phyloP scores from a whole-genome alignment of 306 rosid species.

The Geum urbanum region DNA sequence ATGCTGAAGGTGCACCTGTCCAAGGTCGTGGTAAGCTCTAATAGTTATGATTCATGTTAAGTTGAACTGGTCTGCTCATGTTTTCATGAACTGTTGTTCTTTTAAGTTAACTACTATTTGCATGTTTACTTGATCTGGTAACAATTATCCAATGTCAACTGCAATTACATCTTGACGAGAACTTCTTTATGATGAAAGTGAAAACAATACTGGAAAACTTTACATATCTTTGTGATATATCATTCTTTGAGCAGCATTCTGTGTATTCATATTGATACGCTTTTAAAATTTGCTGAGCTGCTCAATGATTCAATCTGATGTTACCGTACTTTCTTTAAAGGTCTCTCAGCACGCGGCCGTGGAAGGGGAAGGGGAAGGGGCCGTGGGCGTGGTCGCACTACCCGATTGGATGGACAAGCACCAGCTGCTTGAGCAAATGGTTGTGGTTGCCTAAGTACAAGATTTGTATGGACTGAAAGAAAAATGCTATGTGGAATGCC shows the following conservation, averaged over 20 bases:
- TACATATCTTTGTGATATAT: too few relatives aligned
- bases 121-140: too few relatives aligned
- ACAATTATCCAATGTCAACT: not conserved
- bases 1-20: slow-evolving; percentile 60
- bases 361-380: slow-evolving; percentile 69
- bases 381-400: slow-evolving; percentile 42
- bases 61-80: not conserved
- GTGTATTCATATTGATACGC: not conserved
- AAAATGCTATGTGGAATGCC: slow-evolving; percentile 36
- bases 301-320: not conserved
- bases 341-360: slow-evolving; percentile 58
- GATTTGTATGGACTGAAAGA: slow-evolving; percentile 37
- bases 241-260: not conserved
- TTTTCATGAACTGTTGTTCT: not conserved
- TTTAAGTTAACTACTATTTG: not conserved
- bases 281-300: not conserved
- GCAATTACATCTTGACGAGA: not conserved
- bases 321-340: slow-evolving; percentile 11
- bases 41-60: not conserved
- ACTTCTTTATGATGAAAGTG: not conserved
- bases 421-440: slow-evolving; percentile 48
- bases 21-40: slow-evolving; percentile 57
- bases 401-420: slow-evolving; percentile 46
- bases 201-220: not conserved
- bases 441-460: slow-evolving; percentile 25